Base-by-base conservation (phyloP, 768 basidiomycete species). In the Leccinum imitatum region DNA sequence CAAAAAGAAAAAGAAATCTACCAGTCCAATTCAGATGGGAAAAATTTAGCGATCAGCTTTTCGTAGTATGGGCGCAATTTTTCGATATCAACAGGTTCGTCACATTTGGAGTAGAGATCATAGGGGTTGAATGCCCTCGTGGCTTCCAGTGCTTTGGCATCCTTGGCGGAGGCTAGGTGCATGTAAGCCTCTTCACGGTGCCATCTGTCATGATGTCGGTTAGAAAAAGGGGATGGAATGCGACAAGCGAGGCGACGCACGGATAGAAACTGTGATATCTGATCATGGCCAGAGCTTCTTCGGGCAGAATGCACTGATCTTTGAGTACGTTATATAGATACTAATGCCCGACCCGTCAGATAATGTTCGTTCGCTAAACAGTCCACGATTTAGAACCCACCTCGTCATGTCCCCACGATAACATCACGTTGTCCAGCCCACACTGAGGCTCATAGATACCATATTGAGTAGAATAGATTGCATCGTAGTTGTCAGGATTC, bases 261-360 rank as follows among this genome's bases (percentile, higher is more conserved):
- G 94, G 93, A 76, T 95, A 96, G 81, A 95, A 96, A 67, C 89
- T 91, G 77, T 95, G 94, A 72, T 92, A 96, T 33, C 94, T 86
- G 69, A 96, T 93, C 93, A 96, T 96, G 8, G 89, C 87, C 30
- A 96, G 79, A 0, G 82, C 93, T 65, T 91, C 93, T 41, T 82
- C 81, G 4, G 93, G 93, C 0, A 95, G 85, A 4, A 80, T 82
- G 62, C 86, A 87, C 71, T 95, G 93, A 64, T 87, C 86, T 73
- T 92, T 93, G 61, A 92, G 76, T 63, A 95, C 87, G 63, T 90
- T 77, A 74, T 93, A 93, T 6, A 94, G 79, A 71, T 94, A 95
- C 90, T 92, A 15, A 33, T 39, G 46, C 54, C 31, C 51, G 39
- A 35, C 25, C 48, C 48, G 56, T 66, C 53, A 65, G 57, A 56